These are phyloP conservation scores for Irpex sp. DNA, from an alignment of 1,284 basidiomycete species.

Conservation along the genomic window DNA sequence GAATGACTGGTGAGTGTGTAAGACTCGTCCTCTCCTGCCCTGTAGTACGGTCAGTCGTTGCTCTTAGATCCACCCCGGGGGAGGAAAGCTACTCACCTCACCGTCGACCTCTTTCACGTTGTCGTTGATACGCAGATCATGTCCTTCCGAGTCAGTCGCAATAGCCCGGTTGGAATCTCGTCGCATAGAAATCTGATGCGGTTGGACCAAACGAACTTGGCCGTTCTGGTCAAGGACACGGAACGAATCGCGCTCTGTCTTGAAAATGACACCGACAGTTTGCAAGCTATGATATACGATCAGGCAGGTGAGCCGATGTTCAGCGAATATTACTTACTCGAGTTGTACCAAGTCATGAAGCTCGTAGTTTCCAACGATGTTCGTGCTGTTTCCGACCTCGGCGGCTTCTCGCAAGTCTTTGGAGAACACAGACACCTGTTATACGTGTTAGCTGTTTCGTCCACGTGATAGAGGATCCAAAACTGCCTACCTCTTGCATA, in stretches of 20 bases:
- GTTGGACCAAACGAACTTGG: slow-evolving; percentile 84
- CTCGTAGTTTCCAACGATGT: slow-evolving; percentile 90
- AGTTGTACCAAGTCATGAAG: slow-evolving; percentile 96
- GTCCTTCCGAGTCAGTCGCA: slow-evolving; percentile 87
- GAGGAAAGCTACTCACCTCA: slow-evolving; percentile 54
- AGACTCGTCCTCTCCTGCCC: slow-evolving; percentile 87
- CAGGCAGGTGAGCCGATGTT: not conserved
- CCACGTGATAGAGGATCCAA: not conserved
- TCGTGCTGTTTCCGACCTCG: slow-evolving; percentile 89
- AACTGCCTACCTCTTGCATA: slow-evolving; percentile 71
- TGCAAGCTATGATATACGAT: slow-evolving; percentile 54
- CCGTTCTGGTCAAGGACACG: slow-evolving; percentile 95
- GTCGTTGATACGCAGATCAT: slow-evolving; percentile 82
- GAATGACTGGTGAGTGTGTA: slow-evolving; percentile 95
- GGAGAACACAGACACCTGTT: slow-evolving; percentile 90
- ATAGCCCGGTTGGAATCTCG: slow-evolving; percentile 82
- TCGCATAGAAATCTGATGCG: slow-evolving; percentile 93
- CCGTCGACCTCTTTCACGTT: slow-evolving; percentile 93
- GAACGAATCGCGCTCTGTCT: slow-evolving; percentile 94
- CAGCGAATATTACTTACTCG: slow-evolving; percentile 60
- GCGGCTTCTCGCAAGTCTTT: slow-evolving; percentile 98
- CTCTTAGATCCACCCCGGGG: slow-evolving; percentile 3
- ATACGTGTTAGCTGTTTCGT: not conserved
- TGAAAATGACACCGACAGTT: slow-evolving; percentile 96
- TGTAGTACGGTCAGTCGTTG: slow-evolving; percentile 24